Conservation (phyloP, 1,139 yeast species). For the Geotrichum macrosporum region DNA sequence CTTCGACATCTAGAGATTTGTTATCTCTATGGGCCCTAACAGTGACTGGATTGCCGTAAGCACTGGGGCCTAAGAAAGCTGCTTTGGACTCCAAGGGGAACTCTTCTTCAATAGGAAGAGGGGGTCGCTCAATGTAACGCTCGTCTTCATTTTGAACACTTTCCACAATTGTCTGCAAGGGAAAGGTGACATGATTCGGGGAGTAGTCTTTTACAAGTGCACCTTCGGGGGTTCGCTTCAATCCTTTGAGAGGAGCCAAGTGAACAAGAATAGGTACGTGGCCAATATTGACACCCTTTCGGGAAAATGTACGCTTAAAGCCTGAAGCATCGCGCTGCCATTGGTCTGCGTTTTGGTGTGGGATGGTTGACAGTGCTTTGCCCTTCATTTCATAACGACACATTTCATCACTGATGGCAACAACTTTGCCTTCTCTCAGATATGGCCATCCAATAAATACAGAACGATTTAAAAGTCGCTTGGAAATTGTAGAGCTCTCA, state of each 20-base stretch:
- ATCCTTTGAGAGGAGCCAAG: conserved; percentile 73
- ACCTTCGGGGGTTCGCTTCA: conserved; percentile 65
- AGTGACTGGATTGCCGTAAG: conserved; percentile 80
- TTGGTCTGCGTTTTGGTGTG: conserved; percentile 37
- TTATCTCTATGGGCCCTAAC: conserved; percentile 56
- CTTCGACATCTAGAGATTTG: conserved; percentile 31
- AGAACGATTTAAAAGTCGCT: conserved; percentile 53
- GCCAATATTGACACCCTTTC: conserved; percentile 58
- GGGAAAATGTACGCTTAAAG: conserved; percentile 43
- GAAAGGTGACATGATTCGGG: conserved; percentile 42
- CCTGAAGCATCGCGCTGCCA: conserved; percentile 25
- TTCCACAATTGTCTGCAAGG: conserved; percentile 76
- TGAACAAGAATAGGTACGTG: conserved; percentile 56
- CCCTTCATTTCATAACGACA: conserved; percentile 45
- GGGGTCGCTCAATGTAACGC: conserved; percentile 67
- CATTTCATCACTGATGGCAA: conserved; percentile 56
- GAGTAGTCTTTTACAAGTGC: conserved; percentile 60
- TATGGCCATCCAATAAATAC: conserved; percentile 88
- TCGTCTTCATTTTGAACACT: conserved; percentile 67
- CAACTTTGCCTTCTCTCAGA: conserved; percentile 71
- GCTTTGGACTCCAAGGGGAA: conserved; percentile 70
- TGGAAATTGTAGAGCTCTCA: conserved; percentile 49
- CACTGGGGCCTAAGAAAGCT: conserved; percentile 81
- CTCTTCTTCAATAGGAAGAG: conserved; percentile 75
- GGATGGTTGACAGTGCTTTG: conserved; percentile 21